Evolutionary conservation across 2,329 filamentous ascomycete genomes (phyloP), one percentile per base, ranked within the genome.

Genomic region (Claviceps monticola): DNA sequence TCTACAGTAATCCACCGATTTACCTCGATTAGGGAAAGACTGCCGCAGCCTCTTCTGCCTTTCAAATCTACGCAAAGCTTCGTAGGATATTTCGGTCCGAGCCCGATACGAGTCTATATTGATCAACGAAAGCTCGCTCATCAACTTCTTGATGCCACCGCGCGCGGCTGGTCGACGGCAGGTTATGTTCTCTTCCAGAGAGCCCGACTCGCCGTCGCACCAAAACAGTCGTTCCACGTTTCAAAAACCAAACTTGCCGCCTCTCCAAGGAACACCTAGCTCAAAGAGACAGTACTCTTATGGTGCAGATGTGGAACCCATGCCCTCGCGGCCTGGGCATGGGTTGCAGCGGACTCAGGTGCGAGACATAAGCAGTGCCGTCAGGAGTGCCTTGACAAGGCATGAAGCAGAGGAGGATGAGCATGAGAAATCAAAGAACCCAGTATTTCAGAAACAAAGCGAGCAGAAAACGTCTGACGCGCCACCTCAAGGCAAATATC

Each of bases 231-330:
- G 45, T 2, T 42, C 51, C 21, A 39, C 48, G 4, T 58, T 64
- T 48, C 53, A 56, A 38, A 61, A 59, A 26, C 62, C 61, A 37
- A 58, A 60, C 5, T 50, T 64, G 11, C 62, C 61, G 14, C 49
- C 55, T 2, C 53, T 61, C 3, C 55, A 58, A 38, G 67, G 64
- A 3, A 68, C 67, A 0, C 65, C 67, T 5, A 67, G 65, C 45
- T 60, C 65, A 11, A 60, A 66, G 34, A 60, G 66, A 41, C 66
- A 68, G 54, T 69, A 68, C 52, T 62, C 65, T 1, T 70, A 70
- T 56, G 67, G 67, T 37, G 64, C 67, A 37, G 64, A 52, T n/a
- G 61, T 56, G 34, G 67, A 70, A 48, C 67, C 67, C 2, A 56
- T 57, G 17, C 61, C 61, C 19, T 50, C 55, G 37, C 54, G 58